Evolutionary conservation across 768 basidiomycete species (phyloP).

Genomic region (Tylopilus felleus): DNA sequence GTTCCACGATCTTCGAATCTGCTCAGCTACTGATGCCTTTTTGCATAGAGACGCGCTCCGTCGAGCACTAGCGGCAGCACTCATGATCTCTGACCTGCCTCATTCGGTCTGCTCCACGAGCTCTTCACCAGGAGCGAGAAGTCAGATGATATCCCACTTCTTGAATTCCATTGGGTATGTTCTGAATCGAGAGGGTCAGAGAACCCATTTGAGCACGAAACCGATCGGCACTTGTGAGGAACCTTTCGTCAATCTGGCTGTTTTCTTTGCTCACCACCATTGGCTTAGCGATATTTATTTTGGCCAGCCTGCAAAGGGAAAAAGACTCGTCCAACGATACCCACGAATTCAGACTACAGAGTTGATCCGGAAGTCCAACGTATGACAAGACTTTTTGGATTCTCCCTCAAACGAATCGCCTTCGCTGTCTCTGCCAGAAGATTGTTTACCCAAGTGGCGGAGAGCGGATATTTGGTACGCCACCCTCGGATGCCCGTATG

Average conservation of each 20-base stretch:
- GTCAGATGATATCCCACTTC: constrained; percentile 55
- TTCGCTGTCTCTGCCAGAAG: constrained; percentile 77
- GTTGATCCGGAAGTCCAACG: constrained; percentile 84
- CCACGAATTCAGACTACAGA: constrained; percentile 69
- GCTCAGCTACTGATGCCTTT: constrained; percentile 12
- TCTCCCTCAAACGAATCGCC: constrained; percentile 71
- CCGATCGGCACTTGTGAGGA: constrained; percentile 69
- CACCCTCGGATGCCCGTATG: constrained; percentile 61
- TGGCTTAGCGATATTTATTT: constrained; percentile 56
- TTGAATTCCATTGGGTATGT: constrained; percentile 44
- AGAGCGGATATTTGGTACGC: constrained; percentile 82
- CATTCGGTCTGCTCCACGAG: constrained; percentile 57
- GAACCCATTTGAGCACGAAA: constrained; percentile 50
- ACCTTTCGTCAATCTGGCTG: background rate
- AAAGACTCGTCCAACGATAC: constrained; percentile 55
- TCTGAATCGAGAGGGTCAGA: constrained; percentile 29
- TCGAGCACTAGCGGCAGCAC: constrained; percentile 33
- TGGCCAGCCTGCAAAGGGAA: constrained; percentile 55
- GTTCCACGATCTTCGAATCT: constrained; percentile 3
- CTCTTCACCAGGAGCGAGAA: constrained; percentile 59
- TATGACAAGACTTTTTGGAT: constrained; percentile 92
- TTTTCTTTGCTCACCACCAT: constrained; percentile 3
- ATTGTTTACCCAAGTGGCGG: constrained; percentile 80
- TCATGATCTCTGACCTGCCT: constrained; percentile 53
- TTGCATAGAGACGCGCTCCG: constrained; percentile 10